phyloP scores from a whole-genome alignment of 768 basidiomycete genomes.

The Boletus tylopilopsis region DNA sequence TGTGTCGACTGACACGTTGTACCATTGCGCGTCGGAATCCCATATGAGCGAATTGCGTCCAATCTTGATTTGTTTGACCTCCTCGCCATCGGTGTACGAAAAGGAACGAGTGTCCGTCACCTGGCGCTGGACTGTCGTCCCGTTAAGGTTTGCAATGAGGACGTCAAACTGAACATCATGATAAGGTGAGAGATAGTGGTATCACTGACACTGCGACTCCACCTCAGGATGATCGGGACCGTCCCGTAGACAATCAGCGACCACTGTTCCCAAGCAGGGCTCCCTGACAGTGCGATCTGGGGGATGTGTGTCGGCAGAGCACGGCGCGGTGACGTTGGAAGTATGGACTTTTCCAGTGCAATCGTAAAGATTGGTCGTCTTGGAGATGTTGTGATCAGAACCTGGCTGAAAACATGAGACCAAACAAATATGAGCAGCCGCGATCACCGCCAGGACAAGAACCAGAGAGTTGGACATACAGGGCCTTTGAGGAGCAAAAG shows the following conservation, averaged over 20 bases:
- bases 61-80: conserved; percentile 6
- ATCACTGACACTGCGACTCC: conserved; percentile 11
- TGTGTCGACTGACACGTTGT: conserved; percentile 7
- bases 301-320: conserved; percentile 16
- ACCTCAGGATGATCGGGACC: conserved; percentile 10
- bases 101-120: background rate
- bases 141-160: conserved; percentile 3
- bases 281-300: conserved; percentile 4
- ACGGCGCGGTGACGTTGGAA: conserved; percentile 14
- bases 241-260: conserved; percentile 11
- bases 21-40: conserved; percentile 12
- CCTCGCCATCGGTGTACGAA: background rate
- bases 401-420: too few relatives aligned
- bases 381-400: too few relatives aligned
- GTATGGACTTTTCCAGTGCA: conserved; percentile 7
- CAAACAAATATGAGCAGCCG: too few relatives aligned
- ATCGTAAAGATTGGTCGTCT: conserved; percentile 16
- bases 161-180: conserved; percentile 7
- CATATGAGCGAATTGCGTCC: conserved; percentile 9
- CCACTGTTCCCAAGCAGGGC: conserved; percentile 16
- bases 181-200: background rate
- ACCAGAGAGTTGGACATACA: too few relatives aligned
- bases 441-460: too few relatives aligned
- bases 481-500: too few relatives aligned
- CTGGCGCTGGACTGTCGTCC: conserved; percentile 1